Evolutionary conservation across 495 filamentous ascomycete genomes (phyloP).

Genomic region (Hyaloscypha hepaticicola): DNA sequence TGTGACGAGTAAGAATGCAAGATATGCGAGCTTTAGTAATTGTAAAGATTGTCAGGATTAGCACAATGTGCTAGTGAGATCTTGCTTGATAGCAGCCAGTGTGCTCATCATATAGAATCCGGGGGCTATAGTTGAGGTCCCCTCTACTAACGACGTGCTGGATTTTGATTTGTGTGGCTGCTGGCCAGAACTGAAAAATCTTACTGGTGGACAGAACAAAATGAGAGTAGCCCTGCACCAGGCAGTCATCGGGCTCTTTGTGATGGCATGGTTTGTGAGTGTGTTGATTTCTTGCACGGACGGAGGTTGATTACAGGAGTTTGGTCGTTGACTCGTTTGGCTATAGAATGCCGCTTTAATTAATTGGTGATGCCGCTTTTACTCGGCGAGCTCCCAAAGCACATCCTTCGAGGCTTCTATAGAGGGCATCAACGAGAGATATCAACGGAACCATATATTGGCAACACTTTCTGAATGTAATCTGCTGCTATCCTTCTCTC

Average conservation of each 20-base stretch:
- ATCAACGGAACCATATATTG: background rate
- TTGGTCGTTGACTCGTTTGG: background rate
- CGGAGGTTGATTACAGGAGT: background rate
- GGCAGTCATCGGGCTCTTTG: background rate
- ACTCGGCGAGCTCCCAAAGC: background rate
- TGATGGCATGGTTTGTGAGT: background rate
- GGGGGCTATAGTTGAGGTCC: background rate
- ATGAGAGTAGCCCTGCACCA: background rate
- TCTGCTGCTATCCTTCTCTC: background rate
- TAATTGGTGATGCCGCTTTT: background rate
- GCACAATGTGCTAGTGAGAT: background rate
- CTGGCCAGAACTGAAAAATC: background rate
- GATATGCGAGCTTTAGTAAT: background rate
- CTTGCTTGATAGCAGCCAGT: background rate
- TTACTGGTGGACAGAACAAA: background rate
- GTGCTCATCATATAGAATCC: background rate
- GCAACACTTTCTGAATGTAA: background rate
- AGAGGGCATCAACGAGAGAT: background rate
- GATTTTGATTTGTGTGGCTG: background rate
- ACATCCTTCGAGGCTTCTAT: background rate
- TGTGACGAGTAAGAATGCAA: background rate
- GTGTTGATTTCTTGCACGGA: background rate
- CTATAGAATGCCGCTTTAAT: background rate
- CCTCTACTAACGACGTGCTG: background rate
- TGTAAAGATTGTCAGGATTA: background rate